Percentiles rank a stretch among this genome's conserved stretches.
Evolutionary conservation across 2,329 filamentous ascomycete genomes (phyloP).

Genomic region (Penicillium sp.): DNA sequence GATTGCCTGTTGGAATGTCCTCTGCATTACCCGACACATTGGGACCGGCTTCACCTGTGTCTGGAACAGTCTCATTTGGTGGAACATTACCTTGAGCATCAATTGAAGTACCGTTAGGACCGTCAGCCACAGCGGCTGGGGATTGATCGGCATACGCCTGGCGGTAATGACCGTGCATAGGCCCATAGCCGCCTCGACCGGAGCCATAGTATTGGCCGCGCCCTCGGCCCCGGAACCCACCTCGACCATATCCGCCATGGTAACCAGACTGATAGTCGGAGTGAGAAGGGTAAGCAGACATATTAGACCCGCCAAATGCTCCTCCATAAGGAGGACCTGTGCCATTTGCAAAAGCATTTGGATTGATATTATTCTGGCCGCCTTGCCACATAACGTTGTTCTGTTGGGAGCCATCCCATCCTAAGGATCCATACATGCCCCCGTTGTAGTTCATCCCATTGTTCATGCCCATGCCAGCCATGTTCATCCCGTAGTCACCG

Average conservation of each 20-base stretch:
- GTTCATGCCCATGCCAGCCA: constrained; percentile 83
- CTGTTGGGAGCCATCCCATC: constrained; percentile 70
- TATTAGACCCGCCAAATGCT: constrained; percentile 66
- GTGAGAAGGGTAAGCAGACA: constrained; percentile 61
- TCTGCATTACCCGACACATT: constrained; percentile 1
- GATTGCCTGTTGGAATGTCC: neutral
- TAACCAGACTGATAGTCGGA: constrained; percentile 72
- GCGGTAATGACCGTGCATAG: constrained; percentile 38
- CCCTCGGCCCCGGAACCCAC: constrained; percentile 57
- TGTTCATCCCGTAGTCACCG: constrained; percentile 62
- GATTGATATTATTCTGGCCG: constrained; percentile 85
- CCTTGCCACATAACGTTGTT: constrained; percentile 65
- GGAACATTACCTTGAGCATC: constrained; percentile 15
- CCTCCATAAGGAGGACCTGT: constrained; percentile 79
- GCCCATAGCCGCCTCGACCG: constrained; percentile 37
- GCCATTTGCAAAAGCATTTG: constrained; percentile 69
- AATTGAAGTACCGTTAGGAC: constrained; percentile 20
- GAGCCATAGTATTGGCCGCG: constrained; percentile 53
- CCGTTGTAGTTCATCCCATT: constrained; percentile 63
- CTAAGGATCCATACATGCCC: constrained; percentile 62
- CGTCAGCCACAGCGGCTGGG: constrained; percentile 26
- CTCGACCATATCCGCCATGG: constrained; percentile 66
- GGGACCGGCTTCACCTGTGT: neutral
- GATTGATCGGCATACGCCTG: constrained; percentile 31
- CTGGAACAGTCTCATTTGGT: constrained; percentile 13